A percentile compares a stretch with the other conserved stretches of the same genome.
Evolutionary conservation across 257 asterid species (phyloP).

Genomic region (Fraxinus excelsior): DNA sequence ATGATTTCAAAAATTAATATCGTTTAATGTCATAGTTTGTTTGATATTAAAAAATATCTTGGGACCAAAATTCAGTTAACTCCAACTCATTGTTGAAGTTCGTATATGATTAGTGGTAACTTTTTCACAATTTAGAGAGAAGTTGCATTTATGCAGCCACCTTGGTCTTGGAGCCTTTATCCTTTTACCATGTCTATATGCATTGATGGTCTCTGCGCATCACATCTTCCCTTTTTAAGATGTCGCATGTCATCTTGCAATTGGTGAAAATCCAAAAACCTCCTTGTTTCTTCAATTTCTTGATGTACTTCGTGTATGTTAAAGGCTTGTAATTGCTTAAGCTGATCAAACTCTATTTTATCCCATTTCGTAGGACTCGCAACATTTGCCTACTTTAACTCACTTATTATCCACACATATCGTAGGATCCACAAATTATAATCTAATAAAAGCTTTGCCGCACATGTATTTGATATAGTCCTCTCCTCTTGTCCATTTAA

Average conservation of each 20-base stretch:
- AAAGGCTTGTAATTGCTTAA: too few species aligned
- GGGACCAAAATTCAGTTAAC: not conserved
- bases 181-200: not conserved
- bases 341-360: too few species aligned
- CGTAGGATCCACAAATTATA: too few species aligned
- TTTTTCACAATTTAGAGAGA: not conserved
- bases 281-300: not conserved
- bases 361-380: too few species aligned
- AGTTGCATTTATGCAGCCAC: not conserved
- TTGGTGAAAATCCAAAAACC: not conserved
- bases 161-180: not conserved
- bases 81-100: not conserved
- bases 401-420: too few species aligned
- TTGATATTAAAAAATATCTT: not conserved
- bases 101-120: not conserved
- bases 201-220: not conserved
- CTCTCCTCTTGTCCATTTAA: not conserved
- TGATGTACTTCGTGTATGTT: not conserved
- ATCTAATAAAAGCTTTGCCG: too few species aligned
- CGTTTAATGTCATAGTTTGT: not conserved
- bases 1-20: constrained; percentile 6
- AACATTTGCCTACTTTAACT: too few species aligned
- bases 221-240: not conserved
- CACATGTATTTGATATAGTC: not conserved
- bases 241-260: not conserved